Evolutionary conservation across 2,329 filamentous ascomycete species (phyloP).

Genomic region (Hymenoscyphus occultus): DNA sequence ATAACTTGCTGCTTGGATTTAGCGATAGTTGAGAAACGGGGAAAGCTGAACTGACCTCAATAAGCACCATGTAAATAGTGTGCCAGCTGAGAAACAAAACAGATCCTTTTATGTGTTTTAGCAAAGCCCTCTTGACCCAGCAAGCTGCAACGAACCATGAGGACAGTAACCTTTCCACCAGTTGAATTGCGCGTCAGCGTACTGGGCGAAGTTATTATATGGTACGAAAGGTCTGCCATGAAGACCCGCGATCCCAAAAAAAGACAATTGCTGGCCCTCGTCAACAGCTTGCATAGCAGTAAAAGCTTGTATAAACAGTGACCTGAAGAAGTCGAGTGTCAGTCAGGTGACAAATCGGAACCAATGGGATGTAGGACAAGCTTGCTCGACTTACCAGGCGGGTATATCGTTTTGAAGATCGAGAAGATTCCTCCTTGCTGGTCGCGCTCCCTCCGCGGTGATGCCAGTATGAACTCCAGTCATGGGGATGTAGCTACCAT

Average conservation of each 20-base stretch:
- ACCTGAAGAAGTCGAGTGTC: slow-evolving; percentile 11
- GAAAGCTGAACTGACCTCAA: slow-evolving; percentile 44
- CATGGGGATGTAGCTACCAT: slow-evolving; percentile 1
- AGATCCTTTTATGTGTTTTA: slow-evolving; percentile 16
- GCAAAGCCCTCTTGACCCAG: background rate
- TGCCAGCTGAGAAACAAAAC: slow-evolving; percentile 47
- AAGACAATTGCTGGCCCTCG: slow-evolving; percentile 19
- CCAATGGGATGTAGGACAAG: background rate
- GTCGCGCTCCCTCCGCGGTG: slow-evolving; percentile 20
- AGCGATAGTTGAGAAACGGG: slow-evolving; percentile 8
- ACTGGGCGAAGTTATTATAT: slow-evolving; percentile 27
- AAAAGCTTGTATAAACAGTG: slow-evolving; percentile 25
- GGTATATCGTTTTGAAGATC: slow-evolving; percentile 26
- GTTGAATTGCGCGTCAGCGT: background rate
- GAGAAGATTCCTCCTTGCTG: slow-evolving; percentile 26
- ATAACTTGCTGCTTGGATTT: slow-evolving; percentile 46
- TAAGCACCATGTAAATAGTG: slow-evolving; percentile 51
- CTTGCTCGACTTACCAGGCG: slow-evolving; percentile 17
- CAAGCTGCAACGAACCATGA: slow-evolving; percentile 23
- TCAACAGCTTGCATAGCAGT: slow-evolving; percentile 16
- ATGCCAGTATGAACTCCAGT: slow-evolving; percentile 25
- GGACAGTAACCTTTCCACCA: slow-evolving; percentile 31
- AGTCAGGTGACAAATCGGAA: background rate
- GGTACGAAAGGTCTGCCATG: slow-evolving; percentile 28
- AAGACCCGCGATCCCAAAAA: slow-evolving; percentile 25